These are phyloP conservation scores for Umbelopsis sp. DNA, from an alignment of 192 early-diverging fungal genomes.

Conservation along the genomic window DNA sequence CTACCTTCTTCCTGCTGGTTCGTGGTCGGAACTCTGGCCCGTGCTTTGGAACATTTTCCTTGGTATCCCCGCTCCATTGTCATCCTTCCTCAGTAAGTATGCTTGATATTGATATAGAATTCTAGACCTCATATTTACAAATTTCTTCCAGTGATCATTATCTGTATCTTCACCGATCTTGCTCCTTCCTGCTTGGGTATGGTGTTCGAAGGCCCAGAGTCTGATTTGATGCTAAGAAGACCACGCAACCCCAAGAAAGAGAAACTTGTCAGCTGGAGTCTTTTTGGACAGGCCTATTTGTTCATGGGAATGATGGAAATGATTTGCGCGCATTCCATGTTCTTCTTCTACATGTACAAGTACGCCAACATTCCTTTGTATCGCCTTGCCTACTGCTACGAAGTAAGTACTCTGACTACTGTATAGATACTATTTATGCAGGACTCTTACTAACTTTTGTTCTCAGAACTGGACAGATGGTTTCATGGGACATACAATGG, in stretches of 20 bases:
- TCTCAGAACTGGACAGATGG: constrained; percentile 22
- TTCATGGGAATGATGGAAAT: constrained; percentile 73
- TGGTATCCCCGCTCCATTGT: constrained; percentile 78
- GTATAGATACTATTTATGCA: background rate
- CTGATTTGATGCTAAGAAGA: constrained; percentile 62
- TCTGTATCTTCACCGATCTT: constrained; percentile 65
- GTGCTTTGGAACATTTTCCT: constrained; percentile 78
- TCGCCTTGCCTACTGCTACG: background rate
- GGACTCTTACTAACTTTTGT: background rate
- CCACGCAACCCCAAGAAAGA: constrained; percentile 77
- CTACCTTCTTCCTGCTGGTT: constrained; percentile 79
- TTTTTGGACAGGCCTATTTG: constrained; percentile 74
- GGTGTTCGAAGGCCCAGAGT: constrained; percentile 75
- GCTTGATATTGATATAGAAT: no score
- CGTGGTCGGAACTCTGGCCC: constrained; percentile 65
- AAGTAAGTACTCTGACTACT: background rate
- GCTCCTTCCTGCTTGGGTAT: constrained; percentile 64
- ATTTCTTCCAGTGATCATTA: constrained; percentile 57
- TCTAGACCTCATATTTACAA: no score
- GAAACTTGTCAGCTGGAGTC: constrained; percentile 60
- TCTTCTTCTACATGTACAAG: constrained; percentile 67
- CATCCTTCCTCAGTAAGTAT: constrained; percentile 62
- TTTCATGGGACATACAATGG: constrained; percentile 35
- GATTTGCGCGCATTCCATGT: constrained; percentile 66
- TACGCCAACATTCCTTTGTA: constrained; percentile 52